Conservation (phyloP, 2,329 filamentous ascomycete genomes). For the Phialophora verrucosa region DNA sequence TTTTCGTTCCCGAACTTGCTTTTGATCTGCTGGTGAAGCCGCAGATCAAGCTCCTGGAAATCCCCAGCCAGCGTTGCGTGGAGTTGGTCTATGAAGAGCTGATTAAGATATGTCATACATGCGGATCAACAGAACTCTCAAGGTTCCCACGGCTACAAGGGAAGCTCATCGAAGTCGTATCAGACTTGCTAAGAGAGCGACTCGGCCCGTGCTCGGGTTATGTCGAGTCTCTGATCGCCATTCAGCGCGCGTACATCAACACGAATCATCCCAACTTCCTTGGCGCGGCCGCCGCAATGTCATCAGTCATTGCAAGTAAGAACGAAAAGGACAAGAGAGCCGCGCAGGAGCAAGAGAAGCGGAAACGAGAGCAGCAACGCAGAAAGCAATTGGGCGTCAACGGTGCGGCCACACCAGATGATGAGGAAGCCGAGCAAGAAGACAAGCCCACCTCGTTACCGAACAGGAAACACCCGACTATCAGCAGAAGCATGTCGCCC, state of each 20-base stretch:
- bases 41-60: constrained; percentile 95
- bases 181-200: constrained; percentile 88
- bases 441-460: constrained; percentile 61
- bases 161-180: constrained; percentile 97
- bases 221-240: constrained; percentile 95
- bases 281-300: constrained; percentile 95
- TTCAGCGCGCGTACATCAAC: constrained; percentile 98
- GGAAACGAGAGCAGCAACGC: constrained; percentile 80
- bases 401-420: constrained; percentile 70
- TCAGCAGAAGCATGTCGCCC: constrained; percentile 80
- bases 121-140: constrained; percentile 90
- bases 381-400: constrained; percentile 83
- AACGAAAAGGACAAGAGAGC: constrained; percentile 90
- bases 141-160: constrained; percentile 91
- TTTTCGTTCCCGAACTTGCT: constrained; percentile 96
- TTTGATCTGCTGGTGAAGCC: constrained; percentile 98
- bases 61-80: constrained; percentile 93
- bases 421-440: constrained; percentile 69
- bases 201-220: constrained; percentile 88
- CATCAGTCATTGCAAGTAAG: constrained; percentile 90
- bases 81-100: constrained; percentile 98
- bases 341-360: constrained; percentile 79
- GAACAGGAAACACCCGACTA: constrained; percentile 66
- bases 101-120: constrained; percentile 99
- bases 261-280: constrained; percentile 99